Base-by-base conservation (phyloP, 1,284 basidiomycete genomes). In the Ganoderma resinaceum region DNA sequence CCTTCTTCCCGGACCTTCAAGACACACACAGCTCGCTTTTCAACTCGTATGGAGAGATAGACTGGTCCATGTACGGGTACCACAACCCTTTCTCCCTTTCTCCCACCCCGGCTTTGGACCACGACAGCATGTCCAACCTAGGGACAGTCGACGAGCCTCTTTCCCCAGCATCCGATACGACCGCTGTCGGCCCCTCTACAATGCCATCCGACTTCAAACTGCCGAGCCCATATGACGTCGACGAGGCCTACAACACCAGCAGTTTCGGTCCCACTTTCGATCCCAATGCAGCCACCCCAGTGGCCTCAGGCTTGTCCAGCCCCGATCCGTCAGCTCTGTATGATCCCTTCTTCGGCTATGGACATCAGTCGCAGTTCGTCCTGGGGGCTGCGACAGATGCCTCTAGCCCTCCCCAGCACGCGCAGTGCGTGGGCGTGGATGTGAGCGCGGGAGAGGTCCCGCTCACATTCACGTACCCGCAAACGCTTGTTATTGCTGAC, bases 391-490 rank as follows among this genome's bases (percentile, higher is more conserved):
- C 55, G 55, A 31, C 55, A 37, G 55, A 58, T 37, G 55, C 20
- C 55, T 11, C 4, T 23, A 58, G 55, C 7, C 55, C 7, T 7
- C 33, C 55, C n/a, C 20, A 33, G 20, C 33, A 16, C 29, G 7
- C 20, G n/a, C 55, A 33, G 33, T 33, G 18, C n/a, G 55, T 58
- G 55, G 18, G 31, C n/a, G 55, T 58, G 55, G 18, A 33, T 58
- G 55, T 58, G 55, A 58, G 35, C 55, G 35, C n/a, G 20, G 55
- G 33, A 58, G 31, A 33, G 55, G 26, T 37, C 35, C 33, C 35
- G 55, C 37, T 58, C 35, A 35, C 55, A n/a, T 58, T 23, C 55
- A 58, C 55, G 35, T 58, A n/a, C 55, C 33, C 33, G 55, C 35
- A 14, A 0, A 18, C 33, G 9, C 9, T 58, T 18, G 55, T 14